Evolutionary conservation across 192 early-diverging fungal genomes (phyloP), one percentile per base, ranked within the genome.

Genomic region (Mortierella antarctica): DNA sequence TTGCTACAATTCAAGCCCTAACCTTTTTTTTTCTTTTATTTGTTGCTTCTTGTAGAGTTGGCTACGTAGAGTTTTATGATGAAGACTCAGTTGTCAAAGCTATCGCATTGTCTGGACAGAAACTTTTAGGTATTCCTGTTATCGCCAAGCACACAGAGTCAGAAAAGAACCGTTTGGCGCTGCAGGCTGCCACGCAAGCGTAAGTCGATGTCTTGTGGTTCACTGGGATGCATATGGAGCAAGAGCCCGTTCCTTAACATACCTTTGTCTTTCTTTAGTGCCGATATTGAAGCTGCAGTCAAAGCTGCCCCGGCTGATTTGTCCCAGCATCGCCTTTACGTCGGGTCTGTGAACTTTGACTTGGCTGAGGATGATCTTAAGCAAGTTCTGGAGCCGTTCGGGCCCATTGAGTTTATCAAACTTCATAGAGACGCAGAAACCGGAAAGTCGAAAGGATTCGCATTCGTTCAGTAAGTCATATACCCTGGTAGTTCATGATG

Each of bases 61-160:
- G 95, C 18, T 99, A 98, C 75, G 94, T 99, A 6, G 97, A 99
- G 83, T 99, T 98, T 86, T 94, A 96, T 82, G 92, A 95, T 7
- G 89, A 92, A 66, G 89, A 87, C 8, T 90, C 95, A 42, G 96
- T 96, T n/a, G 77, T 82, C 51, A 92, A 90, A 70, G 97, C 97
- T 6, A 86, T 97, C n/a, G 84, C 80, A 42, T 89, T 98, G 87
- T 89, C 93, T 46, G 95, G 94, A 18, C 83, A 93, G 82, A 92
- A 91, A 85, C 91, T 99, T 70, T 87, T 97, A 79, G 96, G 94
- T 40, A 93, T 97, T 64, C 97, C 97, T 7, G 95, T 99, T 57
- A 91, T 97, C 70, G 94, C 97, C 49, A 94, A 97, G 83, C 88
- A 89, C 55, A 95, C 95, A 1, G 96, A 97, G 70, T 91, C 95